Base-by-base conservation (phyloP, 208 protist genomes). In the Lotmaria passim region DNA sequence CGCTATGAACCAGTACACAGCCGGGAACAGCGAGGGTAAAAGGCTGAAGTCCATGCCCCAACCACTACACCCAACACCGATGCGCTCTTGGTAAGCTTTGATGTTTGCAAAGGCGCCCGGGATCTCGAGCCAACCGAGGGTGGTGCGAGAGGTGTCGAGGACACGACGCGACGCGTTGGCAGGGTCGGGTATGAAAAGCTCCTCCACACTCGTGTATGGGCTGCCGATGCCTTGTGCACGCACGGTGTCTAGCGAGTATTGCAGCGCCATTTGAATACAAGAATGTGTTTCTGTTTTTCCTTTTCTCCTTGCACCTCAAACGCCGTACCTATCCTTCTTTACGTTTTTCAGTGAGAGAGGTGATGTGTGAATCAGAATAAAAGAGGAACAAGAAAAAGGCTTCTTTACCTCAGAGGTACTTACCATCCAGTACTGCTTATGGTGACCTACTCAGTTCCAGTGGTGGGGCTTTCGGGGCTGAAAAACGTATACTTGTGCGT, bases 31-130 rank as follows among this genome's bases (percentile, higher is more conserved):
- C 17, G 56, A 28, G 15, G 46, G 44, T 6, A 89, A 38, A 11
- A 79, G 28, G 50, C 68, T 36, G 11, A 73, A 26, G 60, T 93
- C 85, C 23, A 89, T 65, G 34, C 85, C 88, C 61, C 62, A 74
- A 23, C 69, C 64, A 56, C 72, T 69, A 38, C 59, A 79, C n/a
- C 73, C 69, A 12, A 60, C 34, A 23, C 77, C 71, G 38, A 63
- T 7, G 30, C 44, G 30, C 17, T 72, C 47, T 46, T 81, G 75
- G 36, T 71, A 83, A 21, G 41, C 66, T 52, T 55, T 56, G 30
- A 81, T 76, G 38, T 78, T 79, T 15, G 50, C 15, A 33, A 84
- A 33, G 36, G 75, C 73, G 15, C 57, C 28, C 6, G 51, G 60
- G 0, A 82, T 30, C 44, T 86, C 67, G 15, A 58, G 61, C 60